Base-by-base conservation (phyloP, 169 alveolate species). In the Theileria luwenshuni region DNA sequence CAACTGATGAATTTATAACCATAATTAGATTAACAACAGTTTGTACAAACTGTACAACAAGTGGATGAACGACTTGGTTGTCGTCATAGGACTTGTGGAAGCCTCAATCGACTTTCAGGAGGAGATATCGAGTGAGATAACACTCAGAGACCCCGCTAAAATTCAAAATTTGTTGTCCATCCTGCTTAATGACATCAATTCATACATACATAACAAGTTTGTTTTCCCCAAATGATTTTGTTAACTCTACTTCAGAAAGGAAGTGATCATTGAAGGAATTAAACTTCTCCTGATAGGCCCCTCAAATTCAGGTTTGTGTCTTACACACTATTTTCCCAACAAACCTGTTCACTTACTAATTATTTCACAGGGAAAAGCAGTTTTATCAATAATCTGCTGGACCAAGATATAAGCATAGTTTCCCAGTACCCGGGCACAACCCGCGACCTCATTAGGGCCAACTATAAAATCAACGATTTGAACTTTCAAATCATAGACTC, bases 391-490 rank as follows among this genome's bases (percentile, higher is more conserved):
- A 51, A 69, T 25, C 76, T 88, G 49, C 84, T 88, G 43, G 33
- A 72, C 59, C 65, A 76, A 28, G 70, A 65, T 23, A 74, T 88
- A 21, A 80, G 90, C 45, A 88, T 88, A 12, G 93, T 88, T 19
- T 74, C 93, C 28, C 74, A 79, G 42, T 42, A 84, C 45, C 77
- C 86, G 33, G 93, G 93, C 3, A 83, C 91, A 23, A 88, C 93
- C 19, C 69, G 90, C 13, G 93, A 88, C 49, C 51, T 84, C 23
- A 65, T 88, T n/a, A 80, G 80, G 49, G 85, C 61, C 28, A 62
- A 42, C 30, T 67, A 80, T 38, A 80, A 76, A 21, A 45, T 79
- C n/a, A 19, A 51, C 41, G 89, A 76, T 12, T 42, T 81, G 17
- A 33, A 52, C 17, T 69, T 76, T 35, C 81, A 72, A n/a, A 59